Conservation (phyloP, 306 rosid species). For the Mimosa pudica region DNA sequence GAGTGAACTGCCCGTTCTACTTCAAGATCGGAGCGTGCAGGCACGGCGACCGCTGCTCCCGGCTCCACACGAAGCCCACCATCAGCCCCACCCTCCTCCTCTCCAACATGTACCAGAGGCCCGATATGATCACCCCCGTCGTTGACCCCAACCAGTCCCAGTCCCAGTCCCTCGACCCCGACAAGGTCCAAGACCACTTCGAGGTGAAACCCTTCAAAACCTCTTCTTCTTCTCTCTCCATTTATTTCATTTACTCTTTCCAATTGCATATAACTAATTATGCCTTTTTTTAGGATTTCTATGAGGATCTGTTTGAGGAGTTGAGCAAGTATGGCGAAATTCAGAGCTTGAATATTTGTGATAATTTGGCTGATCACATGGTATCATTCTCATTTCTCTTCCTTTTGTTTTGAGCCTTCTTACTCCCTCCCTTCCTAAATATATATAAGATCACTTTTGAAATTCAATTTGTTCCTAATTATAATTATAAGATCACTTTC, state of each 20-base stretch:
- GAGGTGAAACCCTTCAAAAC: constrained; percentile 37
- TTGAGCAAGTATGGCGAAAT: constrained; percentile 88
- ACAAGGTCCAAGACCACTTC: constrained; percentile 90
- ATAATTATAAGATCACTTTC: too few species aligned
- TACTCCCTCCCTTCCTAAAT: too few species aligned
- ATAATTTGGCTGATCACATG: constrained; percentile 98
- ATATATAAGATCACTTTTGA: too few species aligned
- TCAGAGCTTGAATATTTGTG: constrained; percentile 96
- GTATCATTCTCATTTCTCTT: constrained; percentile 30
- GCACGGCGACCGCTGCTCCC: constrained; percentile 95
- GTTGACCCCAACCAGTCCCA: constrained; percentile 63
- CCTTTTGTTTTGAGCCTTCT: too few species aligned
- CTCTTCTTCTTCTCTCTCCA: too few species aligned
- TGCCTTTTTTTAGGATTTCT: constrained; percentile 70
- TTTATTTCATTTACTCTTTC: too few species aligned
- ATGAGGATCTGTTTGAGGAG: constrained; percentile 97
- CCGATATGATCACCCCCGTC: constrained; percentile 68
- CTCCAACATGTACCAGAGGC: constrained; percentile 97
- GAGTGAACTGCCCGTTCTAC: constrained; percentile 98
- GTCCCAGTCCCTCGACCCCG: constrained; percentile 80
- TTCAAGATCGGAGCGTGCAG: constrained; percentile 99
- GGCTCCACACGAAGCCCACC: constrained; percentile 96
- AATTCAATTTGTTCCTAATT: too few species aligned
- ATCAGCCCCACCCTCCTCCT: constrained; percentile 93
- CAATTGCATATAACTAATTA: too few species aligned